Conservation (phyloP, 2,329 filamentous ascomycete species). For the Fusarium devonianum region DNA sequence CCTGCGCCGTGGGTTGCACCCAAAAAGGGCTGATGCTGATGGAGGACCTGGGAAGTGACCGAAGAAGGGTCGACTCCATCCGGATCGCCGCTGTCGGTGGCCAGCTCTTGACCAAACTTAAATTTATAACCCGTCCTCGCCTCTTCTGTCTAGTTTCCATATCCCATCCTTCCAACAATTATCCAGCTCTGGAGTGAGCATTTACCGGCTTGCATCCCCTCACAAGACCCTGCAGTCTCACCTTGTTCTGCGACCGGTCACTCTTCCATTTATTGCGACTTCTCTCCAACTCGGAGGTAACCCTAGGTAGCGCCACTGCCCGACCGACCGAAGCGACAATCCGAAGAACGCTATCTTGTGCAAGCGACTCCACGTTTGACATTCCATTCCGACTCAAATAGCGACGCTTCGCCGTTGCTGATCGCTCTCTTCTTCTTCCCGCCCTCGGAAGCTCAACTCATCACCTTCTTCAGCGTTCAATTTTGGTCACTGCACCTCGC, state of each 20-base stretch:
- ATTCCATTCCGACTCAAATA: constrained; percentile 24
- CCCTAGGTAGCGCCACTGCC: constrained; percentile 31
- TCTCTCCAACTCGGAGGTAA: constrained; percentile 37
- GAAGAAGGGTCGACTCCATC: constrained; percentile 20
- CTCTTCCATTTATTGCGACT: constrained; percentile 16
- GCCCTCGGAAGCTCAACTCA: constrained; percentile 12
- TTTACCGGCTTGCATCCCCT: constrained; percentile 9
- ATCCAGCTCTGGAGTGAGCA: too few relatives aligned
- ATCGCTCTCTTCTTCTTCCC: constrained; percentile 22
- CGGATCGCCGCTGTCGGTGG: constrained; percentile 30
- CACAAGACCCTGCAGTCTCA: constrained; percentile 16
- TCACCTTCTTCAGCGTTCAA: neutral
- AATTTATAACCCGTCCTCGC: constrained; percentile 40
- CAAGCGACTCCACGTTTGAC: constrained; percentile 17
- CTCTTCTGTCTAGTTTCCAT: constrained; percentile 14
- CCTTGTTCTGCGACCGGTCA: neutral
- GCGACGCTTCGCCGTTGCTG: constrained; percentile 16
- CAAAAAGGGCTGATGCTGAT: constrained; percentile 16
- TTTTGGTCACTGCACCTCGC: neutral
- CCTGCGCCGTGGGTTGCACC: constrained; percentile 4
- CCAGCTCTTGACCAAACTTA: constrained; percentile 27
- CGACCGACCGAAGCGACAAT: constrained; percentile 42
- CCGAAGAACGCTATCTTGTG: constrained; percentile 30
- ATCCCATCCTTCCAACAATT: too few relatives aligned
- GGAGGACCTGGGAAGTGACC: constrained; percentile 1